Conservation (phyloP, 768 basidiomycete species). For the Auricularia sp. region DNA sequence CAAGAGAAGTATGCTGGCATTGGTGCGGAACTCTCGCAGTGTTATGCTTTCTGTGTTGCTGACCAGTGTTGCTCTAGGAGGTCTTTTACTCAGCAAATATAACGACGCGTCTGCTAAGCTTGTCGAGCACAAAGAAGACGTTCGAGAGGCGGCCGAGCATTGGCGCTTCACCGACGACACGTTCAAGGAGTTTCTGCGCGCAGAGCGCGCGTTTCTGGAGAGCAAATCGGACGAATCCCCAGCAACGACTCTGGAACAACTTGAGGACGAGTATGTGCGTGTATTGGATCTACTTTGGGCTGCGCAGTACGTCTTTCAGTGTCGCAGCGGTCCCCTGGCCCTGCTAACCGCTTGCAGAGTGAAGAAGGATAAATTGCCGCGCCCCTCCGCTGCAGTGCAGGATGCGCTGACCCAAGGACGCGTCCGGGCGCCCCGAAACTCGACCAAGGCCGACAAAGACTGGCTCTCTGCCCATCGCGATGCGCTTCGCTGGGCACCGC, state of each 20-base stretch:
- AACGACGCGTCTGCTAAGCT: neutral
- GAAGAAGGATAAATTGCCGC: neutral
- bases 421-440: neutral
- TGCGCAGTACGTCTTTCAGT: neutral
- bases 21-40: constrained; percentile 10
- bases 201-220: neutral
- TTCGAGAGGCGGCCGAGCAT: constrained; percentile 12
- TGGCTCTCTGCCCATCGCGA: neutral
- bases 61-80: neutral
- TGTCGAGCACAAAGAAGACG: neutral
- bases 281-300: neutral
- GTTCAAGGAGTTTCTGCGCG: neutral
- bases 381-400: neutral
- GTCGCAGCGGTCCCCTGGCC: neutral
- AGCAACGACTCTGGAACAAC: neutral
- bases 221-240: neutral
- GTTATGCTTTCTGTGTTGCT: neutral
- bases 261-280: neutral
- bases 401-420: neutral
- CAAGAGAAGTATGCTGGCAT: constrained; percentile 14
- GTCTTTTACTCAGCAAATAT: neutral
- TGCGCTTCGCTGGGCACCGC: neutral
- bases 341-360: neutral
- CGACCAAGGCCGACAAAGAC: neutral
- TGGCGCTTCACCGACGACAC: neutral